phyloP scores from a whole-genome alignment of 148 eudicot species.

The Spergularia bocconei region DNA sequence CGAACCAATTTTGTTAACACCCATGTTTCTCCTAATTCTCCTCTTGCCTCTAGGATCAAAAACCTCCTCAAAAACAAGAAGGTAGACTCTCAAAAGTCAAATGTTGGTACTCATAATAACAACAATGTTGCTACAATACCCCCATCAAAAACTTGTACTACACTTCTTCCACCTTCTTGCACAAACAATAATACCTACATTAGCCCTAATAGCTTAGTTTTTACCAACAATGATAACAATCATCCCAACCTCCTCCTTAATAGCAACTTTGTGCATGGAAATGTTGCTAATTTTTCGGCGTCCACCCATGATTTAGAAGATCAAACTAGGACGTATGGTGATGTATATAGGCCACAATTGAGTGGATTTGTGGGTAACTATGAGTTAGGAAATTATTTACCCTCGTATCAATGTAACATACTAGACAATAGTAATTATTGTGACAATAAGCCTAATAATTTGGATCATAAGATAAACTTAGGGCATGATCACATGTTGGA shows the following conservation, averaged over 20 bases:
- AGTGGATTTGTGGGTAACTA: slow-evolving; percentile 33
- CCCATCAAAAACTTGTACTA: slow-evolving; percentile 6
- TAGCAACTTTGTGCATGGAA: slow-evolving; percentile 16
- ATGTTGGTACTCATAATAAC: not conserved
- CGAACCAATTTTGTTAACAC: slow-evolving; percentile 53
- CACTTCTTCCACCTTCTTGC: slow-evolving; percentile 1
- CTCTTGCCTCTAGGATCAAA: slow-evolving; percentile 57
- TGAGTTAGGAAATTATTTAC: slow-evolving; percentile 27
- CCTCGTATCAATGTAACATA: slow-evolving; percentile 23
- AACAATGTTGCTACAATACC: slow-evolving; percentile 1
- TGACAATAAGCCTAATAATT: slow-evolving; percentile 11
- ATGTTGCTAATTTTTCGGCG: slow-evolving; percentile 17
- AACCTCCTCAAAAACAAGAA: slow-evolving; percentile 61
- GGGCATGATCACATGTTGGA: slow-evolving; percentile 24
- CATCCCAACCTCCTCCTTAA: slow-evolving; percentile 4
- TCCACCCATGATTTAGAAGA: slow-evolving; percentile 24
- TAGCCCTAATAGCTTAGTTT: slow-evolving; percentile 20
- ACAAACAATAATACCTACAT: slow-evolving; percentile 20
- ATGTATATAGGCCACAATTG: slow-evolving; percentile 66
- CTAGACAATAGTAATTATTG: slow-evolving; percentile 29
- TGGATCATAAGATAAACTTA: slow-evolving; percentile 20
- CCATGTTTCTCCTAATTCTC: slow-evolving; percentile 48
- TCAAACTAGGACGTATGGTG: slow-evolving; percentile 38
- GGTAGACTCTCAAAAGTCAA: slow-evolving; percentile 24
- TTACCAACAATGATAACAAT: not conserved